Base-by-base conservation (phyloP, 2,329 filamentous ascomycete species). In the Colletotrichum tanaceti region DNA sequence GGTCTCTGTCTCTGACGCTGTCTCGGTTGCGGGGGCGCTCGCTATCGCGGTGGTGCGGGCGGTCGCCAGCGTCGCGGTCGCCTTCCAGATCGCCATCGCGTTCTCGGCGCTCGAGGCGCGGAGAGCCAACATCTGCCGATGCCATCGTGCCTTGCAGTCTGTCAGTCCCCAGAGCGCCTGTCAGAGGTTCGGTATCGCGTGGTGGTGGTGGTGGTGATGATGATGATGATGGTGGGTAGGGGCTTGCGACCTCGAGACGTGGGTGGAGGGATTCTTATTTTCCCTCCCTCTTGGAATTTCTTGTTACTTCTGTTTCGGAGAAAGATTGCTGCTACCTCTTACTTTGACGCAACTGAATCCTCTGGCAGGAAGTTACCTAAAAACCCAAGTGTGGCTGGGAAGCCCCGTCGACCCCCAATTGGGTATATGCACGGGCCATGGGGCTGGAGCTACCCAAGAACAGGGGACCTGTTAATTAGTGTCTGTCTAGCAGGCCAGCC, bases 51-150 rank as follows among this genome's bases (percentile, higher is more conserved):
- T 76, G 77, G 38, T 74, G 73, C 28, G 83, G 84, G 52, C 83
- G 81, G 71, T 87, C 86, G 54, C 79, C 84, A 74, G 86, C 85
- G 72, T 79, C 79, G 58, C 77, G 72, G 62, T 65, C 70, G 65
- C 73, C 76, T 59, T 65, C 63, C 54, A 50, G 58, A 46, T 61
- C 58, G 58, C 59, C 70, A 47, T 69, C 70, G 72, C 43, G 67
- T 57, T 63, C 67, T 63, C 63, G 72, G 60, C 78, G 78, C 65
- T 79, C 78, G 74, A 79, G 81, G 72, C 75, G 79, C 70, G 79
- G 79, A 66, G 80, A 78, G 70, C 76, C 78, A 71, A 80, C 78
- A 65, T 83, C 79, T 73, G 82, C 81, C 72, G 83, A 83, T 62
- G 83, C 83, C 83, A 85, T 84, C 71, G 43, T 57, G 55, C 55